Evolutionary conservation across 139 green algal genomes (phyloP), one percentile per base, ranked within the genome.

Genomic region (Deuterostichococcus epilithicus): DNA sequence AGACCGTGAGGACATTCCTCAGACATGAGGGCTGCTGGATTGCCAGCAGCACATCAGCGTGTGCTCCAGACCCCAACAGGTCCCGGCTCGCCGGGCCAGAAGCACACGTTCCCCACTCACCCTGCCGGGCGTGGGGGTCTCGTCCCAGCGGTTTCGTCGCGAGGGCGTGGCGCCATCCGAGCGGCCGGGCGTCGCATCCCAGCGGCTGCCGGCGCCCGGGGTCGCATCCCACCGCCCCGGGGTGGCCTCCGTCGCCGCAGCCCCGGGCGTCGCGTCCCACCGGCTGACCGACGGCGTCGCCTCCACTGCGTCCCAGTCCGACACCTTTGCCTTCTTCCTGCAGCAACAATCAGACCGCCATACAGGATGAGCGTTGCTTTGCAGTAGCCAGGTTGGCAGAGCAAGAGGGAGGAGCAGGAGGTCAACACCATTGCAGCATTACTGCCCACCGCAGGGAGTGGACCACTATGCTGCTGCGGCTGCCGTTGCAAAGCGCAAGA

Each of bases 241-340:
- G 5, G 88, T 90, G 33, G 84, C 86, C n/a, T 87, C 86, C 28
- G 36, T 59, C 0, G 23, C 81, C 5, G 60, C 82, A 23, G 58
- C 45, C n/a, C 80, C 85, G 38, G 91, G 91, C 0, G 91, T 91
- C 3, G 92, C 88, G 63, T 96, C 92, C 92, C 92, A 96, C 32
- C 85, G 83, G 80, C 81, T 90, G 34, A 90, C 75, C 3, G 82
- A 81, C 38, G 92, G 89, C 1, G 91, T 94, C 23, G 87, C 85
- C 75, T 96, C 93, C 58, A 90, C 84, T 22, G 87, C 80, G 70
- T 98, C 94, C 94, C 94, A 98, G 33, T 97, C 94, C 15, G 92
- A 96, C 60, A 74, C 74, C 75, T 88, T 83, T 20, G 83, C 10
- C 70, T 84, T 85, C 77, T 89, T 92, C n/a, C 83, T 90, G 84